Conservation (phyloP, 768 basidiomycete species). For the Macrolepiota dolichaula region DNA sequence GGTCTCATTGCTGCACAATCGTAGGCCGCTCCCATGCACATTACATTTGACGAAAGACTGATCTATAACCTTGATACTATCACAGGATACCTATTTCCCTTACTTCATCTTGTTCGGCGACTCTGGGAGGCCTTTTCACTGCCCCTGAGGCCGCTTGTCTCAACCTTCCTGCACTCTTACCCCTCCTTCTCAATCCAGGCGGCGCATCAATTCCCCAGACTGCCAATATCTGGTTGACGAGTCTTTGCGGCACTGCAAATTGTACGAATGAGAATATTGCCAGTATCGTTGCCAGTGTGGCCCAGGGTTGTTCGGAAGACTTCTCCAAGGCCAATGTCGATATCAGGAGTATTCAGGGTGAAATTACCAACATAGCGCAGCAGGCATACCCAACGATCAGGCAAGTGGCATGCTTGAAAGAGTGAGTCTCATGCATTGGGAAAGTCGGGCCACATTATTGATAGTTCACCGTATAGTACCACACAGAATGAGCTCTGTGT, state of each 20-base stretch:
- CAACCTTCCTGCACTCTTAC: conserved; percentile 39
- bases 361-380: conserved; percentile 27
- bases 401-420: conserved; percentile 48
- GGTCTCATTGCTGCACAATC: conserved; percentile 38
- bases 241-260: conserved; percentile 44
- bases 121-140: conserved; percentile 40
- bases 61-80: conserved; percentile 1
- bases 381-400: conserved; percentile 44
- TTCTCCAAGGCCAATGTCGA: conserved; percentile 43
- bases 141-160: conserved; percentile 47
- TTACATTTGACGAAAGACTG: not conserved
- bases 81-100: conserved; percentile 27
- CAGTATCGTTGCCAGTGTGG: conserved; percentile 49
- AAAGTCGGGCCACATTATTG: conserved; percentile 11
- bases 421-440: conserved; percentile 31
- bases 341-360: not conserved
- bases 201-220: conserved; percentile 39
- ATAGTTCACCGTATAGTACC: not conserved
- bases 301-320: conserved; percentile 41
- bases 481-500: conserved; percentile 40
- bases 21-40: conserved; percentile 24
- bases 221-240: conserved; percentile 59
- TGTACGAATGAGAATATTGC: conserved; percentile 63
- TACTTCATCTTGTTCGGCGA: conserved; percentile 44
- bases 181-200: conserved; percentile 25